These are phyloP conservation scores for Phytophthora chlamydospora DNA, from an alignment of 352 stramenopile genomes.

Conservation along the genomic window DNA sequence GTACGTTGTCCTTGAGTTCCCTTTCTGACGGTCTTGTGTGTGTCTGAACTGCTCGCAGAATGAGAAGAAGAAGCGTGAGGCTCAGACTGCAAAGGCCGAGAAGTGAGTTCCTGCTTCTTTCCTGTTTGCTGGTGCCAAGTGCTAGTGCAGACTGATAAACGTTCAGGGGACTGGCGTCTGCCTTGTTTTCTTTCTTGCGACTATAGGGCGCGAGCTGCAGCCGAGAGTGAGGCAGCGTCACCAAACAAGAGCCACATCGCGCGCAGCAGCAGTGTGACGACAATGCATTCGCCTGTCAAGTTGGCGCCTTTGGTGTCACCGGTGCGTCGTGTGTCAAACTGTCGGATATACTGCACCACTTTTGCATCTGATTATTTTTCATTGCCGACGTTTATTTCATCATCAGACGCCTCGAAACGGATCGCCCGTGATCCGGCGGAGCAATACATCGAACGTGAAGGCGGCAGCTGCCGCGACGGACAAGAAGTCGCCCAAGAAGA, in stretches of 20 bases:
- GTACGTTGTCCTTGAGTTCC: background rate
- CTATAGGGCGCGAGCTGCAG: slow-evolving; percentile 19
- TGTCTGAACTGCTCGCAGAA: slow-evolving; percentile 34
- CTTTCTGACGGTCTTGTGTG: slow-evolving; percentile 11
- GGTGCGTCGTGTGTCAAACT: slow-evolving; percentile 20
- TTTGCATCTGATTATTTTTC: slow-evolving; percentile 8
- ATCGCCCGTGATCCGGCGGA: slow-evolving; percentile 9
- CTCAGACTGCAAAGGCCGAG: slow-evolving; percentile 32
- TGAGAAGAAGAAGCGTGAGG: slow-evolving; percentile 47
- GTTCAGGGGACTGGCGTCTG: slow-evolving; percentile 19
- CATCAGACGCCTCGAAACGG: slow-evolving; percentile 6
- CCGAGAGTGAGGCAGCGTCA: slow-evolving; percentile 7
- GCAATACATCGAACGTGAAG: slow-evolving; percentile 6
- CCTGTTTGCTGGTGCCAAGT: background rate
- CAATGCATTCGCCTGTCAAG: slow-evolving; percentile 15
- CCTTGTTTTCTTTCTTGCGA: slow-evolving; percentile 31
- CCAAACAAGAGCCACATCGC: slow-evolving; percentile 16
- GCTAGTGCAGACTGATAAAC: slow-evolving; percentile 26
- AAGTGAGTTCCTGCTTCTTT: slow-evolving; percentile 17
- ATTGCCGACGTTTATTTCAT: too few species aligned
- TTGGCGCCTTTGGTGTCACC: slow-evolving; percentile 6
- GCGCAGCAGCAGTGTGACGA: slow-evolving; percentile 19
- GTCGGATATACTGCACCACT: background rate
- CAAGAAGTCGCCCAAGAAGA: slow-evolving; percentile 29
- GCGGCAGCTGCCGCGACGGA: slow-evolving; percentile 16